Conservation (phyloP, 306 rosid genomes). For the Dalbergia oliveri region DNA sequence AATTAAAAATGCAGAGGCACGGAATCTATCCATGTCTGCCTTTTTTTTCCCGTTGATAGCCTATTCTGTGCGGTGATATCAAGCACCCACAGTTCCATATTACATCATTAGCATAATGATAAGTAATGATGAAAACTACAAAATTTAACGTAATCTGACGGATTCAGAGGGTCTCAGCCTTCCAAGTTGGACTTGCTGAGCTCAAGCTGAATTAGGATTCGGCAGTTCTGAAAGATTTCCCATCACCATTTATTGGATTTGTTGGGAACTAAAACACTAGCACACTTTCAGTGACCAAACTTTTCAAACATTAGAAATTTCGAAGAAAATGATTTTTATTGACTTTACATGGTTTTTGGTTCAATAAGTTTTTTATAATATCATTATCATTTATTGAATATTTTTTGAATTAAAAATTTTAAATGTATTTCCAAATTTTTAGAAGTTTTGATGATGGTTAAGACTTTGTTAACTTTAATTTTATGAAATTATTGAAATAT, state of each 20-base stretch:
- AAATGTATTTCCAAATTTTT: no score
- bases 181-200: conserved; percentile 21
- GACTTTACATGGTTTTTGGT: no score
- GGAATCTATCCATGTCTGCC: conserved; percentile 6
- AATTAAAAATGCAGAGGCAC: not conserved
- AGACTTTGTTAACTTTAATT: no score
- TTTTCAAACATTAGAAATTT: no score
- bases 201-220: conserved; percentile 4
- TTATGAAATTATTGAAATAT: no score
- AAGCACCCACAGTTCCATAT: not conserved
- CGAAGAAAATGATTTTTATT: no score
- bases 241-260: not conserved
- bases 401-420: no score
- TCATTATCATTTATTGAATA: no score
- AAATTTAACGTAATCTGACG: conserved; percentile 17
- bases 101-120: conserved; percentile 26
- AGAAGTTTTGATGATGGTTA: no score
- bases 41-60: not conserved
- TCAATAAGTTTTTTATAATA: no score
- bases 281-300: no score
- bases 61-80: not conserved
- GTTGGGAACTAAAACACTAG: not conserved
- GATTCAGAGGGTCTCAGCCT: not conserved
- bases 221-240: not conserved
- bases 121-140: conserved; percentile 15